Evolutionary conservation across 305 asterid species (phyloP).

Genomic region (Fraxinus sp.): DNA sequence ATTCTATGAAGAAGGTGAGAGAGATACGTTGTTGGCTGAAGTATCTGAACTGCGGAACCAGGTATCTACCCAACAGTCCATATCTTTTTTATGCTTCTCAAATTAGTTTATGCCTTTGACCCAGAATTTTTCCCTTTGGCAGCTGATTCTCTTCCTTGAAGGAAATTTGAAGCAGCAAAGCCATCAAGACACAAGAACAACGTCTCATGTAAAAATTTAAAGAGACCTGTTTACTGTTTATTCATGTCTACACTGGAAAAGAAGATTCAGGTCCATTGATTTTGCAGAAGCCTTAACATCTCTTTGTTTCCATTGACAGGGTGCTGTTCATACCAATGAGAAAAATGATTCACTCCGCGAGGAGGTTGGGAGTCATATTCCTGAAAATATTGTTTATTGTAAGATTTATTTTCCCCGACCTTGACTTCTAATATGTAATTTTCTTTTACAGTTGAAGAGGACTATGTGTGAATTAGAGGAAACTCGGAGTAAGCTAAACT

Average conservation of each 20-base stretch:
- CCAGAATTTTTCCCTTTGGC: constrained; percentile 24
- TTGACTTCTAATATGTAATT: constrained; percentile 25
- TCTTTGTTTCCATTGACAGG: constrained; percentile 43
- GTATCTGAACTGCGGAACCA: constrained; percentile 77
- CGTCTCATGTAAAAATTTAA: constrained; percentile 35
- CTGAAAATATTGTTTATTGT: constrained; percentile 13
- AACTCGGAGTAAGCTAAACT: constrained; percentile 55
- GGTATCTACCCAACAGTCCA: constrained; percentile 38
- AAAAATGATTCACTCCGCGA: constrained; percentile 41
- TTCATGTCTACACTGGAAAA: background rate
- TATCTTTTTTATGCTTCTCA: constrained; percentile 14
- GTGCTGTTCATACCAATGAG: constrained; percentile 29
- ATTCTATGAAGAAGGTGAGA: constrained; percentile 96
- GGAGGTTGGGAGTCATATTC: constrained; percentile 52
- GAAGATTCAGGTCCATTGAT: constrained; percentile 17
- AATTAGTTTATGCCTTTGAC: constrained; percentile 16
- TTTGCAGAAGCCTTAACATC: constrained; percentile 21
- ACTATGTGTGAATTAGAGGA: constrained; percentile 66
- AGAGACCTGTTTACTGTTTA: constrained; percentile 13
- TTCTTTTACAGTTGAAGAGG: constrained; percentile 55
- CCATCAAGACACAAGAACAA: constrained; percentile 39
- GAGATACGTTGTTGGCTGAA: constrained; percentile 74
- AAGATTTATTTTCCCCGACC: constrained; percentile 7
- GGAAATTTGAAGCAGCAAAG: constrained; percentile 56
- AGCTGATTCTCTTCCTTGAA: constrained; percentile 57